Conservation (phyloP, 176 grass and related monocot genomes). For the Eragrostis nindensis region DNA sequence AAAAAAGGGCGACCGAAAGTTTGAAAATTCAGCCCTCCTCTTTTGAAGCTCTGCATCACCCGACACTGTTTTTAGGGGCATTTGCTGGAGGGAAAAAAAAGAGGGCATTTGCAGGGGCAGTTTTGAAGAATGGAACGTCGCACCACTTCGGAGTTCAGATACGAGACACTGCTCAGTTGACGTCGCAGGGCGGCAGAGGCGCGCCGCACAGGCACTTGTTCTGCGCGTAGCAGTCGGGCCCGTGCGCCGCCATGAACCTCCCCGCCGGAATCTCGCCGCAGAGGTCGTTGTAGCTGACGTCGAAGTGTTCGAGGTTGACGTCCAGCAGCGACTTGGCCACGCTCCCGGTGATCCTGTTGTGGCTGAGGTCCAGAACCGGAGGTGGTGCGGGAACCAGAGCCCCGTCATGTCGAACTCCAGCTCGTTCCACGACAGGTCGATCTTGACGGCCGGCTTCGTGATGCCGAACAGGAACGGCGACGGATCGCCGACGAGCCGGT, state of each 20-base stretch:
- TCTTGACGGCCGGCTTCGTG: constrained; percentile 45
- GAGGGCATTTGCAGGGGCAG: too few relatives aligned
- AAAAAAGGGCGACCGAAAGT: too few relatives aligned
- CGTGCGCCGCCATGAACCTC: constrained; percentile 48
- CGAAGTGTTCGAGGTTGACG: constrained; percentile 51
- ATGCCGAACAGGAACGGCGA: constrained; percentile 63
- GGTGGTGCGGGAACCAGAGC: constrained; percentile 57
- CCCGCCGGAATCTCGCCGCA: constrained; percentile 77
- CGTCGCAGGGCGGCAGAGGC: constrained; percentile 60
- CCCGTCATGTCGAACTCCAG: constrained; percentile 72
- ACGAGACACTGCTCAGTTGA: too few relatives aligned
- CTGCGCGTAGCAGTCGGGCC: constrained; percentile 42
- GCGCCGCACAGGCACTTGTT: constrained; percentile 78
- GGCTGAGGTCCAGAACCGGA: constrained; percentile 76
- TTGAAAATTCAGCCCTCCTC: too few relatives aligned
- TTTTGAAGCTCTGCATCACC: too few relatives aligned
- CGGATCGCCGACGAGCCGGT: constrained; percentile 62
- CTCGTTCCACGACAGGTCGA: constrained; percentile 87
- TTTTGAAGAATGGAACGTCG: too few relatives aligned
- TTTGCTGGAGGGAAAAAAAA: too few relatives aligned
- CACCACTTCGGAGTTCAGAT: too few relatives aligned
- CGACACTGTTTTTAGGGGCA: too few relatives aligned
- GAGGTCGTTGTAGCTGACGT: constrained; percentile 78
- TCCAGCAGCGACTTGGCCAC: constrained; percentile 66
- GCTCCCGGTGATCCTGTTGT: constrained; percentile 67